A percentile compares a stretch with the other conserved stretches of the same genome.
Conservation (phyloP, 495 filamentous ascomycete species). For the Cenococcum geophilum region DNA sequence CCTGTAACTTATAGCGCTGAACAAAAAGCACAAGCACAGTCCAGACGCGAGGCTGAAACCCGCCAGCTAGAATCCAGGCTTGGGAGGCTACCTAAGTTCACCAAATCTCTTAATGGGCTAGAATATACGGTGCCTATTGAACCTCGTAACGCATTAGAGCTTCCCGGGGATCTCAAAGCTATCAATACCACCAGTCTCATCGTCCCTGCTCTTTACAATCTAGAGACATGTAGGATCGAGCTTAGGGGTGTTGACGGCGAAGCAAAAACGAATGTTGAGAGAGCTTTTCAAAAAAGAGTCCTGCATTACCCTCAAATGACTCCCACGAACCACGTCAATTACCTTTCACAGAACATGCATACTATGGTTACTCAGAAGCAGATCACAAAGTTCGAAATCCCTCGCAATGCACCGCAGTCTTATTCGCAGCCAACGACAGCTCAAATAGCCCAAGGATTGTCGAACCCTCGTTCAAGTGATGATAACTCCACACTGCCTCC, state of each 20-base stretch:
- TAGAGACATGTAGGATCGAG: slow-evolving; percentile 61
- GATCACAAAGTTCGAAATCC: neutral
- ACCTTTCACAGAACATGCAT: slow-evolving; percentile 68
- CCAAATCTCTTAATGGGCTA: slow-evolving; percentile 63
- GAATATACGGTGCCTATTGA: slow-evolving; percentile 69
- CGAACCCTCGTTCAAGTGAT: neutral
- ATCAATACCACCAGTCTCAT: slow-evolving; percentile 61
- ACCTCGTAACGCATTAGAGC: slow-evolving; percentile 52
- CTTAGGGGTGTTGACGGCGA: slow-evolving; percentile 57
- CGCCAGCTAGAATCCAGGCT: slow-evolving; percentile 77
- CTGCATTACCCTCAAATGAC: slow-evolving; percentile 53
- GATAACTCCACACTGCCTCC: neutral
- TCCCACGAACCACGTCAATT: slow-evolving; percentile 71
- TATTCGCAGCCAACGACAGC: slow-evolving; percentile 30
- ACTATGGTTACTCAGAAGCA: slow-evolving; percentile 45
- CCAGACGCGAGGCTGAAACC: slow-evolving; percentile 49
- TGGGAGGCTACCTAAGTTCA: slow-evolving; percentile 59
- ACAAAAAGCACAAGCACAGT: slow-evolving; percentile 22
- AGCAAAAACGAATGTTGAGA: slow-evolving; percentile 56
- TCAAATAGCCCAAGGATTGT: slow-evolving; percentile 15
- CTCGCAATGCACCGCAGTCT: slow-evolving; percentile 32
- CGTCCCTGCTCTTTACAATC: slow-evolving; percentile 66
- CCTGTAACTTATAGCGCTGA: slow-evolving; percentile 16
- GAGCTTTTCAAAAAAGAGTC: slow-evolving; percentile 57
- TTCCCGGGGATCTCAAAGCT: slow-evolving; percentile 57